Conservation (phyloP, 495 filamentous ascomycete species). For the Lasiosphaeria ovina region DNA sequence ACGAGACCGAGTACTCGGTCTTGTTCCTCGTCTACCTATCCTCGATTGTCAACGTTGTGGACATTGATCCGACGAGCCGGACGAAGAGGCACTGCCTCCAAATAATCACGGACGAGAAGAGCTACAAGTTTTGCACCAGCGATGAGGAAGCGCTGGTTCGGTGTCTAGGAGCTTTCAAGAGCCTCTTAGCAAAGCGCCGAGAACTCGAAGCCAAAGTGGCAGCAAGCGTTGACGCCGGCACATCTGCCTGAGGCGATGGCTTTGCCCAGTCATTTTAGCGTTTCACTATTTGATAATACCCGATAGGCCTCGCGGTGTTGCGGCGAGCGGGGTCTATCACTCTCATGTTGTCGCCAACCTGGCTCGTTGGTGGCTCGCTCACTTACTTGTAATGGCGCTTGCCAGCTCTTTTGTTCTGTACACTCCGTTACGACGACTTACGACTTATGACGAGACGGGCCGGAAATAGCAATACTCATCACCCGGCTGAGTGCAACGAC, state of each 20-base stretch:
- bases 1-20: constrained; percentile 86
- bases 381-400: constrained; percentile 1
- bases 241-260: not conserved
- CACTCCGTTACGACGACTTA: constrained; percentile 13
- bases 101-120: constrained; percentile 91
- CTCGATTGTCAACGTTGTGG: constrained; percentile 85
- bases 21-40: constrained; percentile 76
- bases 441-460: constrained; percentile 12
- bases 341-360: constrained; percentile 4
- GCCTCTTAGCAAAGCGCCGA: constrained; percentile 71
- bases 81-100: constrained; percentile 87
- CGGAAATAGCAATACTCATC: not conserved
- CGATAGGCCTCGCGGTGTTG: not conserved
- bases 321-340: constrained; percentile 10
- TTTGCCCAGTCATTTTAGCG: not conserved
- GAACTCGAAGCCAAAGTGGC: constrained; percentile 46
- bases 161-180: constrained; percentile 88
- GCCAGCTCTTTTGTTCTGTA: not conserved
- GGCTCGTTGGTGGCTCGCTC: constrained; percentile 1
- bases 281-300: constrained; percentile 13
- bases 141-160: constrained; percentile 81
- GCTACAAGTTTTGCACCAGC: constrained; percentile 78
- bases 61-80: constrained; percentile 81
- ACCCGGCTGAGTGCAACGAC: constrained; percentile 1
- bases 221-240: constrained; percentile 17